Evolutionary conservation across 1,139 yeast species (phyloP).

Genomic region (Suhomyces panamericanus): DNA sequence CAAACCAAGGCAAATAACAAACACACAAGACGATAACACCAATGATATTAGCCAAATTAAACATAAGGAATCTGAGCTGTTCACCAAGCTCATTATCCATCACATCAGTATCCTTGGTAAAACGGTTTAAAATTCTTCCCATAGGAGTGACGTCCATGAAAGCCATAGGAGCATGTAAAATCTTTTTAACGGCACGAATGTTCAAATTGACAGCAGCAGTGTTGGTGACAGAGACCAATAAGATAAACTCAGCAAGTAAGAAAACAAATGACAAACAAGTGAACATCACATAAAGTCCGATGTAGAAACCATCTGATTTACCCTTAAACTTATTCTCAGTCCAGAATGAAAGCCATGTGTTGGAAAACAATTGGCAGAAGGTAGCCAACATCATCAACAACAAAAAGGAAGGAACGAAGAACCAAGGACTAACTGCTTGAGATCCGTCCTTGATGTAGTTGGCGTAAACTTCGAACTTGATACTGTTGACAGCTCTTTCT

Average conservation of each 20-base stretch:
- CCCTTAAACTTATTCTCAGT: slow-evolving; percentile 52
- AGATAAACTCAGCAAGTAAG: slow-evolving; percentile 42
- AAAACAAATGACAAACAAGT: slow-evolving; percentile 41
- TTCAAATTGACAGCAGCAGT: slow-evolving; percentile 41
- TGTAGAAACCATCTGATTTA: slow-evolving; percentile 57
- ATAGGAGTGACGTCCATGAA: slow-evolving; percentile 62
- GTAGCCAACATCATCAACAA: slow-evolving; percentile 42
- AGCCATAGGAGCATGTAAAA: slow-evolving; percentile 57
- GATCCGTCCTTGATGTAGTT: slow-evolving; percentile 18
- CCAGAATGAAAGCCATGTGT: slow-evolving; percentile 90
- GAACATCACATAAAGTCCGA: slow-evolving; percentile 68
- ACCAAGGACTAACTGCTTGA: slow-evolving; percentile 17
- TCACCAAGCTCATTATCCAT: slow-evolving; percentile 74
- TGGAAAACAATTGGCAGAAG: slow-evolving; percentile 63
- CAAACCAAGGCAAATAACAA: slow-evolving; percentile 64
- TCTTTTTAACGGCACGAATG: slow-evolving; percentile 38
- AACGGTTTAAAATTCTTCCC: slow-evolving; percentile 70
- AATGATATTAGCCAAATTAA: slow-evolving; percentile 52
- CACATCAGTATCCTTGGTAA: slow-evolving; percentile 79
- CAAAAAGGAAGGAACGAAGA: slow-evolving; percentile 22
- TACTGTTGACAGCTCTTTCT: slow-evolving; percentile 21
- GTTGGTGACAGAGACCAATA: slow-evolving; percentile 53
- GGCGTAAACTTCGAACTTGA: slow-evolving; percentile 16
- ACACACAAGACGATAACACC: slow-evolving; percentile 71
- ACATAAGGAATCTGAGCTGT: slow-evolving; percentile 52